Conservation (phyloP, 225 moss, liverwort and hornwort genomes). For the Polytrichum commune region DNA sequence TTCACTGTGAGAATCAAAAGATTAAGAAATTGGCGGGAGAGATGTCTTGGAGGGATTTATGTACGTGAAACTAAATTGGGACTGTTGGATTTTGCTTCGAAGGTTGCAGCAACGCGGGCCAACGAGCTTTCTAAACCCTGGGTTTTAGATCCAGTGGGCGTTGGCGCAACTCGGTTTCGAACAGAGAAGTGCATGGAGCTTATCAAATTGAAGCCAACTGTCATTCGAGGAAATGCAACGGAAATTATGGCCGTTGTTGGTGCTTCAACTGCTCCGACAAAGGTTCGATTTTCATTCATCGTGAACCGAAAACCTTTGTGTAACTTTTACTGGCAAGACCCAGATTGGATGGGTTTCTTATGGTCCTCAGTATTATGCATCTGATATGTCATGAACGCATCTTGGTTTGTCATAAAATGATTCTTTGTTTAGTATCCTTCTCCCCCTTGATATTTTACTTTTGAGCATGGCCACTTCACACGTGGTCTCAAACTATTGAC, state of each 20-base stretch:
- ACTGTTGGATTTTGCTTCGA: not conserved
- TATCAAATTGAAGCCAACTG: conserved; percentile 85
- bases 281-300: conserved; percentile 33
- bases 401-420: not conserved
- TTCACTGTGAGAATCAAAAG: too few relatives aligned
- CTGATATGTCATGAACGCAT: not conserved
- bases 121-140: conserved; percentile 89
- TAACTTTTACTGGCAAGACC: too few relatives aligned
- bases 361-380: too few relatives aligned
- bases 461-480: too few relatives aligned
- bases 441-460: too few relatives aligned
- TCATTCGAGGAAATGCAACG: conserved; percentile 94
- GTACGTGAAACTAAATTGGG: too few relatives aligned
- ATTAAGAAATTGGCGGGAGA: too few relatives aligned
- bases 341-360: too few relatives aligned
- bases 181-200: conserved; percentile 97
- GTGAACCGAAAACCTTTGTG: too few relatives aligned
- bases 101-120: conserved; percentile 85
- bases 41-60: too few relatives aligned
- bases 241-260: conserved; percentile 95
- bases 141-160: conserved; percentile 98
- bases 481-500: too few relatives aligned
- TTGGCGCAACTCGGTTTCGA: conserved; percentile 89
- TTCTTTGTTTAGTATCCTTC: too few relatives aligned
- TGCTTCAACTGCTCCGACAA: conserved; percentile 64